Evolutionary conservation across 2,329 filamentous ascomycete species (phyloP), one percentile per base, ranked within the genome.

Genomic region (Alternaria sp.): DNA sequence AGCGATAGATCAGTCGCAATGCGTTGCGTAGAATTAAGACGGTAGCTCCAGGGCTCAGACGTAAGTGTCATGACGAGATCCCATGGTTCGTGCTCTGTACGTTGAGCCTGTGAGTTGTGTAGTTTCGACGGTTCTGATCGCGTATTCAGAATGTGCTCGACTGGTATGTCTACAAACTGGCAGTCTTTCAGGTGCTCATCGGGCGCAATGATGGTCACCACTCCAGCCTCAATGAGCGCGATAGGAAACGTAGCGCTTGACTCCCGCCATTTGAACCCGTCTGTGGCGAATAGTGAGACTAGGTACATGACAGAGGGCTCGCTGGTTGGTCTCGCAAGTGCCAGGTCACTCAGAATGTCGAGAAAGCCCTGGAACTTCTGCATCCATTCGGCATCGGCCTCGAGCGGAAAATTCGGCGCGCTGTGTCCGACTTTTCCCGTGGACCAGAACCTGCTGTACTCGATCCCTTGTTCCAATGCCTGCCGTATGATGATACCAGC

Each of bases 401-500:
- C 45, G 11, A 36, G 51, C 1, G 77, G 75, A 51, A 79, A 80
- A 17, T 59, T 61, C 1, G 67, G 67, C 13, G 59, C 68, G 25
- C 68, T 73, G 40, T 73, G 63, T 11, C 55, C 50, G 3, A 74
- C 64, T 32, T 71, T 71, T 13, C 68, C 69, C 5, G 71, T 70
- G 2, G 66, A 55, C 77, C 76, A 79, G 64, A 77, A 77, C 21
- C 57, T 62, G 19, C 56, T 25, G 32, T 73, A 76, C 1, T 68
- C 61, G 45, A 78, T 64, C 13, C 69, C 68, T 6, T 65, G 51
- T 21, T 68, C 60, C 8, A 76, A 36, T 11, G 70, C 71, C 52
- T 73, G 61, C 28, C 71, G 71, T 36, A 80, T 71, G 30, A 78
- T 65, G 12, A 77, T 58, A 8, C 75, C 77, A 6, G 76, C 73